Conservation (phyloP, 2,329 filamentous ascomycete species). For the Whalleya microplaca region DNA sequence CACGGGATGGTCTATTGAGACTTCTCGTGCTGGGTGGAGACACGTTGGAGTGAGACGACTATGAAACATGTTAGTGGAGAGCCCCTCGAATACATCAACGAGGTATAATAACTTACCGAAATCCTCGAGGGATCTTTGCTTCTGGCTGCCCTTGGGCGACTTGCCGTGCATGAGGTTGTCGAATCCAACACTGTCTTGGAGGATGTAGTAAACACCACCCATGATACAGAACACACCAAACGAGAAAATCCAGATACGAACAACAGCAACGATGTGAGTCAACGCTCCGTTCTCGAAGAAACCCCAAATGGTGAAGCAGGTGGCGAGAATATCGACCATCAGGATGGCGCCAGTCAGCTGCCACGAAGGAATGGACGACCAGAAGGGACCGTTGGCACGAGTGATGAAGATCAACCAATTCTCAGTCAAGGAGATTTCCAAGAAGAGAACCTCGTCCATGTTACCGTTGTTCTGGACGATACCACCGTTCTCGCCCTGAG, state of each 20-base stretch:
- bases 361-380: slow-evolving; percentile 87
- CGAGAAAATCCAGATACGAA: slow-evolving; percentile 90
- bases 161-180: slow-evolving; percentile 95
- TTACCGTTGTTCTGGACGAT: slow-evolving; percentile 89
- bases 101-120: slow-evolving; percentile 68
- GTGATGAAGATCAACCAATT: slow-evolving; percentile 98
- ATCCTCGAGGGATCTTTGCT: slow-evolving; percentile 85
- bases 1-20: slow-evolving; percentile 58
- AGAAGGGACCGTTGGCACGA: slow-evolving; percentile 89
- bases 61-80: slow-evolving; percentile 51
- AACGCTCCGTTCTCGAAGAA: slow-evolving; percentile 71
- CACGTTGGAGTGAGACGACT: slow-evolving; percentile 89
- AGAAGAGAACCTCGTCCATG: slow-evolving; percentile 81
- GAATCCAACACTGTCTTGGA: slow-evolving; percentile 80
- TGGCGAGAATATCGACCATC: slow-evolving; percentile 81
- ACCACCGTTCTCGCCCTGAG: slow-evolving; percentile 67
- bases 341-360: slow-evolving; percentile 79
- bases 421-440: slow-evolving; percentile 87
- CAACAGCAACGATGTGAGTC: slow-evolving; percentile 80
- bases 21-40: slow-evolving; percentile 92
- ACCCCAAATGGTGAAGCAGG: slow-evolving; percentile 83
- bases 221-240: slow-evolving; percentile 87
- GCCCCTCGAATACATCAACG: slow-evolving; percentile 1
- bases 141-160: slow-evolving; percentile 77
- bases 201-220: slow-evolving; percentile 74